Conservation (phyloP, 805 yeast species). For the Kuraishia cidri region DNA sequence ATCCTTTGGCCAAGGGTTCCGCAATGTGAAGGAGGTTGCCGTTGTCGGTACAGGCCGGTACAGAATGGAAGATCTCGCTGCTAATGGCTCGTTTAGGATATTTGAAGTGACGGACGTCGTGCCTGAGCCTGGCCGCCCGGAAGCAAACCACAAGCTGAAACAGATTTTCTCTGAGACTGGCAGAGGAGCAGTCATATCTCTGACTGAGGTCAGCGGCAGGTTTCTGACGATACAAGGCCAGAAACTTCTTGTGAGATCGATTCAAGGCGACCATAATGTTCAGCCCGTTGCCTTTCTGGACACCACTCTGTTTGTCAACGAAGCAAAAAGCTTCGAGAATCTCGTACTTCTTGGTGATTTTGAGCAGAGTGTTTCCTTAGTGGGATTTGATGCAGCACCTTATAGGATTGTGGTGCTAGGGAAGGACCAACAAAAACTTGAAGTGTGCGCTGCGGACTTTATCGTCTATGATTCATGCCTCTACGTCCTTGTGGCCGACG, state of each 20-base stretch:
- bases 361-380: constrained; percentile 65
- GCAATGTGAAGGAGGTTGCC: constrained; percentile 43
- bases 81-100: constrained; percentile 70
- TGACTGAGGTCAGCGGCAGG: constrained; percentile 77
- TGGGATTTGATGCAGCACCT: constrained; percentile 94
- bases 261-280: constrained; percentile 77
- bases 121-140: constrained; percentile 85
- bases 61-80: constrained; percentile 72
- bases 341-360: constrained; percentile 77
- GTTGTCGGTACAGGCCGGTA: constrained; percentile 73
- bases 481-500: constrained; percentile 60
- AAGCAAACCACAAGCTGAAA: constrained; percentile 71
- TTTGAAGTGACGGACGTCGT: constrained; percentile 74
- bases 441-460: constrained; percentile 70
- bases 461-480: constrained; percentile 63
- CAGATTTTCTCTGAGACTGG: constrained; percentile 64
- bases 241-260: constrained; percentile 65
- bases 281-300: constrained; percentile 94
- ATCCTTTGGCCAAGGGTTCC: constrained; percentile 5
- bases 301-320: constrained; percentile 70
- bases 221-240: constrained; percentile 84
- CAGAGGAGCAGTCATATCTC: constrained; percentile 75
- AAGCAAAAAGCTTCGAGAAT: constrained; percentile 77
- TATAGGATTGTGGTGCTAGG: constrained; percentile 75
- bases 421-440: constrained; percentile 57